Evolutionary conservation across 352 stramenopile species (phyloP).

Genomic region (Pythium folliculosum): DNA sequence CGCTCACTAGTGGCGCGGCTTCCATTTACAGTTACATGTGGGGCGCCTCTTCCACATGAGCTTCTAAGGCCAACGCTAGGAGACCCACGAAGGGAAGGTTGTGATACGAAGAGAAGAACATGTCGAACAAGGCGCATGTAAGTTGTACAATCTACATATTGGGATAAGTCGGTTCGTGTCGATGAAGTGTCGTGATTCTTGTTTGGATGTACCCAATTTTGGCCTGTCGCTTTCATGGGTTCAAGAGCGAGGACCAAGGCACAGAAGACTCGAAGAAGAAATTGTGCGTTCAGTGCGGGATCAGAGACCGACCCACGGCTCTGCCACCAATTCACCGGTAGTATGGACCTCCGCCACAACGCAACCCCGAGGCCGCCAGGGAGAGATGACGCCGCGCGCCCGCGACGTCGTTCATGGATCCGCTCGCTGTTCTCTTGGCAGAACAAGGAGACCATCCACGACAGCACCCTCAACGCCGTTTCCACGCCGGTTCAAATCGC

Average conservation of each 20-base stretch:
- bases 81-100: too few species aligned
- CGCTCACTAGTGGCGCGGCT: slow-evolving; percentile 68
- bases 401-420: neutral
- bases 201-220: too few species aligned
- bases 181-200: too few species aligned
- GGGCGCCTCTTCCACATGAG: slow-evolving; percentile 22
- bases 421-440: neutral
- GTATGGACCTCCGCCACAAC: neutral
- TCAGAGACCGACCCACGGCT: too few species aligned
- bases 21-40: slow-evolving; percentile 89
- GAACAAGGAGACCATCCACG: neutral
- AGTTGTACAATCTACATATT: neutral
- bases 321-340: neutral
- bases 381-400: neutral
- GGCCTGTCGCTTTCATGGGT: too few species aligned
- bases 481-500: too few species aligned
- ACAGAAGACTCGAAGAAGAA: too few species aligned
- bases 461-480: too few species aligned
- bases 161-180: too few species aligned
- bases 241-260: too few species aligned
- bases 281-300: too few species aligned
- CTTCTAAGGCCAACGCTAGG: too few species aligned
- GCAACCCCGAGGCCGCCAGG: neutral
- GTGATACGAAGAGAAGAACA: neutral
- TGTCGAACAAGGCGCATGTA: neutral